Percentiles rank a stretch among this genome's conserved stretches.
Conservation (phyloP, 129 eudicot genomes). For the Flaveria linearis region DNA sequence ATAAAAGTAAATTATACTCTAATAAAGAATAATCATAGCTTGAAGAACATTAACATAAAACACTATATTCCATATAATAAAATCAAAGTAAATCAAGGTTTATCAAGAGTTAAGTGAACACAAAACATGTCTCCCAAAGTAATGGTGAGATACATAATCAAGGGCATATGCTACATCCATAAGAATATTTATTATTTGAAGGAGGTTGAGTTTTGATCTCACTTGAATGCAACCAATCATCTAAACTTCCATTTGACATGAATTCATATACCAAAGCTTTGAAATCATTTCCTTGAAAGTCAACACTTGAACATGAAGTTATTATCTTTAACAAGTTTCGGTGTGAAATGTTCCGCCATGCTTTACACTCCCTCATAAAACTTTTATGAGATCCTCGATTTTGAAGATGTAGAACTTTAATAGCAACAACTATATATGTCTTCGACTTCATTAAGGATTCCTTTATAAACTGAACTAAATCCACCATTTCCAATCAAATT, state of each 20-base stretch:
- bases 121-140: background rate
- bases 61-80: no score
- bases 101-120: background rate
- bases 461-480: constrained; percentile 33
- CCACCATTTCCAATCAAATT: constrained; percentile 33
- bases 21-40: no score
- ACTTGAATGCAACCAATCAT: constrained; percentile 23
- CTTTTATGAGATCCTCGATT: constrained; percentile 18
- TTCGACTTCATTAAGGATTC: constrained; percentile 15
- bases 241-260: constrained; percentile 26
- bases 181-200: constrained; percentile 24
- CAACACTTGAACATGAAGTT: constrained; percentile 37
- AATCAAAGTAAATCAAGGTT: no score
- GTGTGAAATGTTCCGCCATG: constrained; percentile 28
- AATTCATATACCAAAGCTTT: constrained; percentile 30
- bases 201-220: background rate
- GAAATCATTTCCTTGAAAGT: constrained; percentile 16
- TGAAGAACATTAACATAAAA: no score
- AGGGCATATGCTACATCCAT: constrained; percentile 14
- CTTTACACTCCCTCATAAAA: constrained; percentile 33
- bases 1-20: no score
- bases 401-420: constrained; percentile 34
- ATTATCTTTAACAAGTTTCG: constrained; percentile 37
- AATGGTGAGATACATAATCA: background rate
- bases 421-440: constrained; percentile 19